Evolutionary conservation across 805 yeast genomes (phyloP), one percentile per base, ranked within the genome.

Genomic region (Wickerhamiella parazyma): DNA sequence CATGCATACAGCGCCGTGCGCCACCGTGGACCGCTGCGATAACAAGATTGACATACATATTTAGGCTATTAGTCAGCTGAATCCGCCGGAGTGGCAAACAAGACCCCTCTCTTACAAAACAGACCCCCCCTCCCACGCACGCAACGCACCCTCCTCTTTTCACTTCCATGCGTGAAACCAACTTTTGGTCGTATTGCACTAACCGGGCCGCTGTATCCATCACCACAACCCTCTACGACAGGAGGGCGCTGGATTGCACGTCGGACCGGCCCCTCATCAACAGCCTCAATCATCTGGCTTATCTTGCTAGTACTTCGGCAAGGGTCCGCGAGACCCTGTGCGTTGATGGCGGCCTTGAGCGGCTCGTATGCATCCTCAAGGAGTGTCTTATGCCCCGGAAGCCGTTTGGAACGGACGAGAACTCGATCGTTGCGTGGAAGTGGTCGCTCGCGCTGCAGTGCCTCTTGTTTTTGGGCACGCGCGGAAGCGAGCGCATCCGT

Each of bases 361-460:
- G 97, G 42, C 68, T 89, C 42, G 84, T 89, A 31, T 80, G 80
- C 44, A 89, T 89, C 25, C 65, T 89, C 44, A 82, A 83, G 56
- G 93, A 81, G 53, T 87, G 95, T 56, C 75, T 73, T 49, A 52
- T 50, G 28, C 52, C 50, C 34, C 42, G 45, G 10, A 28, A 36
- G 21, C 50, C 41, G 36, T 36, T 21, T 17, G 19, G 20, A 25
- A 25, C 12, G 16, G 29, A 25, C 19, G 41, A 38, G 20, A 37
- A 10, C 21, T 41, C 47, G n/a, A 45, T 54, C 8, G 49, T 80
- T n/a, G 87, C 94, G 0, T 89, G 95, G 95, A 89, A 89, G 64
- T 89, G 98, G 98, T 83, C 94, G 5, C 65, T 89, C 44, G 83
- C 96, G 0, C 77, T 91, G 56, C 98, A 89, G 65, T 87, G 96